Base-by-base conservation (phyloP, 495 filamentous ascomycete species). In the Glonium stellatum region DNA sequence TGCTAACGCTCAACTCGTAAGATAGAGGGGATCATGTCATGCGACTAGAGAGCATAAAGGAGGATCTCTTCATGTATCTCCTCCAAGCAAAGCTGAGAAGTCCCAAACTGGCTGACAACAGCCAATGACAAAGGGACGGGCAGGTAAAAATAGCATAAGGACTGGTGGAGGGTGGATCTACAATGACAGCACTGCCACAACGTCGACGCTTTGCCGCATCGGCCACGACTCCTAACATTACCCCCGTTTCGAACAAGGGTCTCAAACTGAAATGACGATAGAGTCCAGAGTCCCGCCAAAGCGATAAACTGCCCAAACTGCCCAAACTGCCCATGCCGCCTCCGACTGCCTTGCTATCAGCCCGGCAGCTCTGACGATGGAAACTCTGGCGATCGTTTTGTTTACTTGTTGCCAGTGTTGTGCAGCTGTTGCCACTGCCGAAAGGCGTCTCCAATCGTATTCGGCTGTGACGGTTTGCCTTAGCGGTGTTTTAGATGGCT, bases 121-220 rank as follows among this genome's bases (percentile, higher is more conserved):
- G 44, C 48, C 48, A 51, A 51, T 50, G 47, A 23, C 11, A 15
- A 22, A 31, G 0, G 48, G 48, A 22, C 15, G 48, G 11, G 25
- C 6, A 51, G 19, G 48, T 51, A 51, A 51, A 51, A 51, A 51
- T 51, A 51, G 48, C 25, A 12, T 48, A 48, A 31, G 27, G 44
- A 5, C 6, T 48, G 18, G 44, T 18, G 18, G 44, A 22, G 13
- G 25, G 48, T 6, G 10, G 48, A 51, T 51, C 39, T 44, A 11
- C 39, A 44, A 18, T 18, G 27, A 44, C 48, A 25, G 48, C 48
- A 51, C 48, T 51, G 48, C 48, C 48, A 51, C 48, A 51, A 25
- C 48, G 48, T 51, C 25, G 48, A 27, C 48, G 48, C 48, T 31
- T 25, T 51, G 4, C 48, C 48, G 18, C 25, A 25, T 51, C 48